Percentiles rank a stretch among this genome's conserved stretches.
These are phyloP conservation scores for Closterium sp. DNA, from an alignment of 139 green algal species.

Conservation along the genomic window DNA sequence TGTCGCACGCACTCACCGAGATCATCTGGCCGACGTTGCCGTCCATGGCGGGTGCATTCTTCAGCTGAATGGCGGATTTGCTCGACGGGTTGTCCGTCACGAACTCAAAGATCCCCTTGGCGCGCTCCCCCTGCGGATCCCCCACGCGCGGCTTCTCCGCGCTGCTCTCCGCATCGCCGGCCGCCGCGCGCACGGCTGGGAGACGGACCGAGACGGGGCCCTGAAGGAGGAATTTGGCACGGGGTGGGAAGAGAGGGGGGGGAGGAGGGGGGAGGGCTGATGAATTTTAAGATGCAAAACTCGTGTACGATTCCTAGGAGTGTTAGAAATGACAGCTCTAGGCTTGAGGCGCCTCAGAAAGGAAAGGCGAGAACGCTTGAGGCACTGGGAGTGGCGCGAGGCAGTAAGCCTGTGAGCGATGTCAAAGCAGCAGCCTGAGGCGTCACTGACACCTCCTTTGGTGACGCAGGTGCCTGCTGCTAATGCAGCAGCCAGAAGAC, in stretches of 20 bases:
- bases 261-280: neutral
- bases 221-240: neutral
- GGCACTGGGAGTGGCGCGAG: no score
- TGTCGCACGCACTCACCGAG: neutral
- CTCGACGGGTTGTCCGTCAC: constrained; percentile 45
- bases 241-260: no score
- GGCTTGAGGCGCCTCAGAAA: no score
- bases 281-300: neutral
- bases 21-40: constrained; percentile 49
- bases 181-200: neutral
- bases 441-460: no score
- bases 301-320: no score
- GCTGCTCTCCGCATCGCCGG: constrained; percentile 4
- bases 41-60: constrained; percentile 27
- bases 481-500: no score
- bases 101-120: constrained; percentile 33
- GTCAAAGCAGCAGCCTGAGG: no score
- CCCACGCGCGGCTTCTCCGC: neutral
- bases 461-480: no score
- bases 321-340: no score
- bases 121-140: constrained; percentile 10
- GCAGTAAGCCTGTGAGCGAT: no score
- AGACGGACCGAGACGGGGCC: neutral
- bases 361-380: no score
- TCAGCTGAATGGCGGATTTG: constrained; percentile 28